Percentiles rank a stretch among this genome's conserved stretches.
phyloP scores from a whole-genome alignment of 1,284 basidiomycete genomes.

The Ceratobasidium sp. region DNA sequence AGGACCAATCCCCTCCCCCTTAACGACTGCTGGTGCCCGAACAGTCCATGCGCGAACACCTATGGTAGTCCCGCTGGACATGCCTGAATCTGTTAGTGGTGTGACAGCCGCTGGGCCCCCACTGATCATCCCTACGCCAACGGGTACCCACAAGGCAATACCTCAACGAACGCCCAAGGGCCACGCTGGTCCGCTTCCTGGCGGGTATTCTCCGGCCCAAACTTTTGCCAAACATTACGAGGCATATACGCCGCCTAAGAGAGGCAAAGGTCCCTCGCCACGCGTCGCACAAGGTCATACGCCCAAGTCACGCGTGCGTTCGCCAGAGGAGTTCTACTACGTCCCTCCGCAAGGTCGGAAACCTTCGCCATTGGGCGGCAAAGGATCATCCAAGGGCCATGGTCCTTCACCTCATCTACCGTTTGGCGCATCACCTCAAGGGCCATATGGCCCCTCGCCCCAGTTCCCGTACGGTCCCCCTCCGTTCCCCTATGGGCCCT shows the following conservation, averaged over 20 bases:
- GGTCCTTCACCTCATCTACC: not conserved
- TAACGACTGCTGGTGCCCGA: not conserved
- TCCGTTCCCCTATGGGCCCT: not conserved
- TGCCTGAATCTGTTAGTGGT: not conserved
- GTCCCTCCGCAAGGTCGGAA: not conserved
- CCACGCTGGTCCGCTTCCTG: not conserved
- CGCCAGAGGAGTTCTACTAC: no score
- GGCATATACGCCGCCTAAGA: not conserved
- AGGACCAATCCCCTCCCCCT: slow-evolving; percentile 22
- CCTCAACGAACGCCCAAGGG: not conserved
- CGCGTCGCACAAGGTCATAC: no score
- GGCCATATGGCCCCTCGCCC: not conserved
- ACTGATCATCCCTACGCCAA: slow-evolving; percentile 28
- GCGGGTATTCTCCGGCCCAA: not conserved
- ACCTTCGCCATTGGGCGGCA: not conserved
- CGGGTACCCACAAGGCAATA: not conserved
- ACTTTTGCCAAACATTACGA: slow-evolving; percentile 25
- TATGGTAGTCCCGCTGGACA: not conserved
- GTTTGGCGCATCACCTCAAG: not conserved
- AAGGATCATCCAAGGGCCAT: no score
- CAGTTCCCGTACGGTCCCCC: no score
- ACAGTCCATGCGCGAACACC: not conserved
- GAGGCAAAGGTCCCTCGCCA: not conserved
- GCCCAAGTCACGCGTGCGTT: no score
- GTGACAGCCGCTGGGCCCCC: not conserved